A percentile compares a stretch with the other conserved stretches of the same genome.
These are phyloP conservation scores for Calonectria naviculata DNA, from an alignment of 2,329 filamentous ascomycete species.

Conservation along the genomic window DNA sequence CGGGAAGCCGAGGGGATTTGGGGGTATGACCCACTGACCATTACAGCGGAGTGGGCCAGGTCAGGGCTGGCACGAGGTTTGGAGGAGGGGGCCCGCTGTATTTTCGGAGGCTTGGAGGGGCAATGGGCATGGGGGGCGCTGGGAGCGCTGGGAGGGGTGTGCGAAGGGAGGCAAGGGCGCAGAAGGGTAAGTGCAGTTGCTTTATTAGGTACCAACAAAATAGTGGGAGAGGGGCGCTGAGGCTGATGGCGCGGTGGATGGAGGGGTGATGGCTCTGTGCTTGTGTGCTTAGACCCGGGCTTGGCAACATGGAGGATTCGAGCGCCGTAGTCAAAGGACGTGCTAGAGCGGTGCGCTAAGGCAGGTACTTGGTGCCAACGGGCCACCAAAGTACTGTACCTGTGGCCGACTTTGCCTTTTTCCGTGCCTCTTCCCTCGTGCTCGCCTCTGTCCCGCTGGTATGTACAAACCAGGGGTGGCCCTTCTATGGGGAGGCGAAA, in stretches of 20 bases:
- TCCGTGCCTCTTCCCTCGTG: background rate
- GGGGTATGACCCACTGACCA: constrained; percentile 22
- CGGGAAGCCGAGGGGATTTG: constrained; percentile 37
- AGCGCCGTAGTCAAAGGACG: background rate
- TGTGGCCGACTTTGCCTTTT: constrained; percentile 2
- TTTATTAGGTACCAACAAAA: background rate
- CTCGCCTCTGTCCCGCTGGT: constrained; percentile 4
- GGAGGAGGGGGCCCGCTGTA: constrained; percentile 26
- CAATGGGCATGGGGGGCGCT: constrained; percentile 13
- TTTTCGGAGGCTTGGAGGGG: constrained; percentile 21
- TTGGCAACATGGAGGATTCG: background rate
- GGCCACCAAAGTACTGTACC: background rate
- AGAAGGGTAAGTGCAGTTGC: background rate
- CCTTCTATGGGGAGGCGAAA: constrained; percentile 32
- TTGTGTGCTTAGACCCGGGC: background rate
- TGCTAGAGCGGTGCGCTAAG: constrained; percentile 31
- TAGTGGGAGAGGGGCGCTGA: background rate
- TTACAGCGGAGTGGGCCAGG: constrained; percentile 23
- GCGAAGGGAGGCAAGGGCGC: background rate
- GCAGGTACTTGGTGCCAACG: constrained; percentile 31
- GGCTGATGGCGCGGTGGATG: constrained; percentile 3
- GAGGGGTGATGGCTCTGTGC: constrained; percentile 8
- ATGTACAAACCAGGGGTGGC: constrained; percentile 10
- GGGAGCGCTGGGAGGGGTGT: constrained; percentile 22
- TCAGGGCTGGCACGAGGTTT: constrained; percentile 40